Conservation (phyloP, 2,329 filamentous ascomycete genomes). For the Cytospora schulzeri region DNA sequence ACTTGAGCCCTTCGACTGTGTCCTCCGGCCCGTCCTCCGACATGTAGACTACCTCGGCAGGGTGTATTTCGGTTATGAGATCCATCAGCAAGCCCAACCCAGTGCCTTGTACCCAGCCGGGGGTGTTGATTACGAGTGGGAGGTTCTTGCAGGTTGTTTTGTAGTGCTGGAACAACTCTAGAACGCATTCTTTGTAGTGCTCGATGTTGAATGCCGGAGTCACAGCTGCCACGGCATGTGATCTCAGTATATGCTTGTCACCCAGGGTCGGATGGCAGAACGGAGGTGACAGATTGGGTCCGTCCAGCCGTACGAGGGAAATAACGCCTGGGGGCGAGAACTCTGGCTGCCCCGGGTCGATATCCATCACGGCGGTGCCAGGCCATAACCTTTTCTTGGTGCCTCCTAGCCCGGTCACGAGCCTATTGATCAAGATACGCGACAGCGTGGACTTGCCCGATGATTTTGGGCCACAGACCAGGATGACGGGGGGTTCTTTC, state of each 20-base stretch:
- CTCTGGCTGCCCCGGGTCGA: constrained; percentile 78
- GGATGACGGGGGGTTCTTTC: constrained; percentile 44
- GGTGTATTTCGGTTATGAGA: constrained; percentile 55
- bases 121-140: constrained; percentile 72
- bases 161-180: constrained; percentile 65
- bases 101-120: constrained; percentile 73
- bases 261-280: constrained; percentile 60
- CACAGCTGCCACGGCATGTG: constrained; percentile 67
- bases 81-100: constrained; percentile 66
- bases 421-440: constrained; percentile 65
- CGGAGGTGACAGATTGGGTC: constrained; percentile 65
- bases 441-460: constrained; percentile 78
- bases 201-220: constrained; percentile 67
- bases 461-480: constrained; percentile 71
- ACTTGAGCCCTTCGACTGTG: constrained; percentile 55
- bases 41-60: constrained; percentile 69
- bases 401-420: constrained; percentile 53
- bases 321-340: constrained; percentile 71
- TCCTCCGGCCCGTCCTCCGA: constrained; percentile 63
- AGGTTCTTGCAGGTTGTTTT: constrained; percentile 45
- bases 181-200: constrained; percentile 65
- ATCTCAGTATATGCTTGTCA: constrained; percentile 51
- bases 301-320: constrained; percentile 63
- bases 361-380: constrained; percentile 64
- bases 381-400: constrained; percentile 34